These are phyloP conservation scores for Podospora tetraspora DNA, from an alignment of 495 filamentous ascomycete species.

Conservation along the genomic window DNA sequence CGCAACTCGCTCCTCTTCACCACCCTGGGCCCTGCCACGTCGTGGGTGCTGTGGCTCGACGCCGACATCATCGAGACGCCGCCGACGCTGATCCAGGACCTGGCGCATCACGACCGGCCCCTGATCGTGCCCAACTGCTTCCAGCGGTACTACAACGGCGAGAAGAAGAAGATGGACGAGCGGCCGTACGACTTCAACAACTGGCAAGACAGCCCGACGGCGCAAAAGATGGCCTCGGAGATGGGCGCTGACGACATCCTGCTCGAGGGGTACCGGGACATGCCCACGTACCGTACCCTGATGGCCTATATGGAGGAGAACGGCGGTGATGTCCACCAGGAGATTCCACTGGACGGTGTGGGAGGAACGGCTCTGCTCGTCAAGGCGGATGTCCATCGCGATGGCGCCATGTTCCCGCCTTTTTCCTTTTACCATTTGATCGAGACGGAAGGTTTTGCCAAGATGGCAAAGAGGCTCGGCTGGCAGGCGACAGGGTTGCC, in stretches of 20 bases:
- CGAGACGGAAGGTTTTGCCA: slow-evolving; percentile 96
- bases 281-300: slow-evolving; percentile 82
- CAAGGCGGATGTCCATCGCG: slow-evolving; percentile 94
- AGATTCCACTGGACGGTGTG: slow-evolving; percentile 81
- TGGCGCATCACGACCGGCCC: slow-evolving; percentile 77
- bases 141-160: slow-evolving; percentile 75
- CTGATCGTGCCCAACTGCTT: slow-evolving; percentile 94
- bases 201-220: slow-evolving; percentile 82
- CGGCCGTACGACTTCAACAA: slow-evolving; percentile 96
- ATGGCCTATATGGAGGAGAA: slow-evolving; percentile 80
- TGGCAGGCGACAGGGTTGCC: slow-evolving; percentile 81
- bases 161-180: slow-evolving; percentile 61
- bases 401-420: slow-evolving; percentile 97
- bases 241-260: slow-evolving; percentile 90
- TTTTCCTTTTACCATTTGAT: slow-evolving; percentile 96
- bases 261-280: slow-evolving; percentile 85
- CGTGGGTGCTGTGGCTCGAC: slow-evolving; percentile 96
- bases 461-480: slow-evolving; percentile 86
- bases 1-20: slow-evolving; percentile 94
- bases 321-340: slow-evolving; percentile 50
- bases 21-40: slow-evolving; percentile 87
- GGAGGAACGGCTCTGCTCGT: slow-evolving; percentile 91
- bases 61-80: slow-evolving; percentile 90
- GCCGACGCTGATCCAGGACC: slow-evolving; percentile 79
- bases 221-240: slow-evolving; percentile 62